A percentile compares a stretch with the other conserved stretches of the same genome.
These are phyloP conservation scores for Xylaria arbuscula DNA, from an alignment of 2,329 filamentous ascomycete genomes.

Conservation along the genomic window DNA sequence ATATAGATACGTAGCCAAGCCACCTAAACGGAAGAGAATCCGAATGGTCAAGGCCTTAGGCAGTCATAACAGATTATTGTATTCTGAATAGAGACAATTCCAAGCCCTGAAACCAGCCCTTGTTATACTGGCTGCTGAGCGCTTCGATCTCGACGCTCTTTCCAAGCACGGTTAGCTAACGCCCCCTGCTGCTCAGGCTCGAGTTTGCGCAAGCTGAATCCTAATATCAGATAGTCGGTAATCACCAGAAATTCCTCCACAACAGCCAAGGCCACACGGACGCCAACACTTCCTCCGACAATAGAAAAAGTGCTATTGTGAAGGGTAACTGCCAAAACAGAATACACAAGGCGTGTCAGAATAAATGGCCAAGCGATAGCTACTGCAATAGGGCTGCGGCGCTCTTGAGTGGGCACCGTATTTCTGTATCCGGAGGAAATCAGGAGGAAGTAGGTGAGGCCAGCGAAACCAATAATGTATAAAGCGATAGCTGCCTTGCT, in stretches of 20 bases:
- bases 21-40: too few species aligned
- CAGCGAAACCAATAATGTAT: constrained; percentile 11
- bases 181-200: constrained; percentile 6
- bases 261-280: constrained; percentile 7
- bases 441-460: constrained; percentile 5
- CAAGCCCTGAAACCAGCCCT: too few species aligned
- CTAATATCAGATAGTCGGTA: constrained; percentile 16
- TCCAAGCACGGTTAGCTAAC: constrained; percentile 10
- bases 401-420: constrained; percentile 12
- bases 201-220: constrained; percentile 8
- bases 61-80: too few species aligned
- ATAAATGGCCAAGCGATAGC: constrained; percentile 7
- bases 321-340: constrained; percentile 5
- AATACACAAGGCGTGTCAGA: constrained; percentile 8
- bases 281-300: constrained; percentile 3
- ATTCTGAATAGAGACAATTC: too few species aligned
- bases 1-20: too few species aligned
- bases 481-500: constrained; percentile 5
- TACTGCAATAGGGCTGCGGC: constrained; percentile 6
- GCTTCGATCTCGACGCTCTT: neutral
- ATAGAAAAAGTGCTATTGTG: constrained; percentile 13
- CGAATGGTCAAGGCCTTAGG: too few species aligned
- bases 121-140: neutral
- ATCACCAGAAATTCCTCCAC: constrained; percentile 16
- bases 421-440: constrained; percentile 5